phyloP scores from a whole-genome alignment of 768 basidiomycete genomes.

The Tulasnella sp. region DNA sequence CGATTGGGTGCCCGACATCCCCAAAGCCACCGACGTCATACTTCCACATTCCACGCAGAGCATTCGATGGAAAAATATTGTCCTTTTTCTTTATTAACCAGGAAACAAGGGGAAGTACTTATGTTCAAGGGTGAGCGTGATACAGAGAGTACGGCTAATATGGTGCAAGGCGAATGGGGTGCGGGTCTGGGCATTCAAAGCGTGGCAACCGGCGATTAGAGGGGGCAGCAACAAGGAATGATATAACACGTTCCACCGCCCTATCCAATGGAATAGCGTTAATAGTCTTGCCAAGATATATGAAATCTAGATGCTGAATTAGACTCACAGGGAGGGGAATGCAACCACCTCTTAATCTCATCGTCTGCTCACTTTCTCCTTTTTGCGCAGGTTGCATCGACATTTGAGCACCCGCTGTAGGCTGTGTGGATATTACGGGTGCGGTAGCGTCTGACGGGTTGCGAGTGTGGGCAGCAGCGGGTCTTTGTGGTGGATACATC shows the following conservation, averaged over 20 bases:
- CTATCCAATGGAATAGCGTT: neutral
- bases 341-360: slow-evolving; percentile 7
- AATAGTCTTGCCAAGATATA: neutral
- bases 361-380: slow-evolving; percentile 5
- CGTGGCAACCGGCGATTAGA: neutral
- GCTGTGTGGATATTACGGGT: neutral
- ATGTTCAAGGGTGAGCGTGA: neutral
- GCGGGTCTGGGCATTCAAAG: neutral
- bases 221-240: slow-evolving; percentile 11
- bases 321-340: slow-evolving; percentile 5
- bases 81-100: neutral
- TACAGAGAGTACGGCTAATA: neutral
- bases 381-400: neutral
- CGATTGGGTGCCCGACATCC: neutral
- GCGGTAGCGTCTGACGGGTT: neutral
- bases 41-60: neutral
- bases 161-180: neutral
- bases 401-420: neutral
- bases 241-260: slow-evolving; percentile 8
- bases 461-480: neutral
- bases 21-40: neutral
- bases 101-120: neutral
- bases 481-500: neutral
- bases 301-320: neutral
- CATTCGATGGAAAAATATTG: neutral